phyloP scores from a whole-genome alignment of 306 rosid genomes.

The Vigna trinervia region DNA sequence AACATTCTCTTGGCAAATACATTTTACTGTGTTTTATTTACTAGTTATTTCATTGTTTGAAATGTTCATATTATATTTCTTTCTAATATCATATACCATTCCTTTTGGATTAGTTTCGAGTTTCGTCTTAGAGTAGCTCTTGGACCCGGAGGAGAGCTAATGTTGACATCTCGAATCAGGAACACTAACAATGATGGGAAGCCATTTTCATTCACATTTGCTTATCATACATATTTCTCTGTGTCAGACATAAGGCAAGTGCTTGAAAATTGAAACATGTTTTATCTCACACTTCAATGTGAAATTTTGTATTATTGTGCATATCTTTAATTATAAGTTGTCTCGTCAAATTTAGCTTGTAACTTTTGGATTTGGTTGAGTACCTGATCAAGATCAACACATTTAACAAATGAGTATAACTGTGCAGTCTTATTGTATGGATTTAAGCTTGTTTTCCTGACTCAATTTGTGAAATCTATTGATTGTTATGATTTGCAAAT shows the following conservation, averaged over 20 bases:
- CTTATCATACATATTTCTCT: slow-evolving; percentile 90
- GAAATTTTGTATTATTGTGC: background rate
- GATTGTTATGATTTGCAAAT: slow-evolving; percentile 1
- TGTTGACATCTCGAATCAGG: slow-evolving; percentile 89
- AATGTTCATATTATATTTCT: slow-evolving; percentile 23
- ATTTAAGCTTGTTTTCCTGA: slow-evolving; percentile 28
- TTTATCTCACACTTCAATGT: slow-evolving; percentile 26
- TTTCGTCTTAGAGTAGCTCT: slow-evolving; percentile 88
- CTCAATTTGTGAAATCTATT: background rate
- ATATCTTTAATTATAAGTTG: slow-evolving; percentile 5
- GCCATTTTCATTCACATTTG: slow-evolving; percentile 93
- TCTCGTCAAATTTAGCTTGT: slow-evolving; percentile 5
- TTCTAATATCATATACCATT: slow-evolving; percentile 36
- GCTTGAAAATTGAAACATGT: slow-evolving; percentile 15
- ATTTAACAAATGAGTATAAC: slow-evolving; percentile 11
- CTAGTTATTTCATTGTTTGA: slow-evolving; percentile 17
- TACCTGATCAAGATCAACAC: slow-evolving; percentile 13
- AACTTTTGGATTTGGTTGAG: slow-evolving; percentile 35
- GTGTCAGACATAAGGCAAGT: slow-evolving; percentile 91
- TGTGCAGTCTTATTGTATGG: slow-evolving; percentile 19
- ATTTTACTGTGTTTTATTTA: background rate
- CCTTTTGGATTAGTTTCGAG: slow-evolving; percentile 70
- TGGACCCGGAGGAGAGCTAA: slow-evolving; percentile 91
- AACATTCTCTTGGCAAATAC: background rate
- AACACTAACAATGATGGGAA: slow-evolving; percentile 90